Evolutionary conservation across 805 yeast genomes (phyloP).

Genomic region (Hanseniaspora lachancei): DNA sequence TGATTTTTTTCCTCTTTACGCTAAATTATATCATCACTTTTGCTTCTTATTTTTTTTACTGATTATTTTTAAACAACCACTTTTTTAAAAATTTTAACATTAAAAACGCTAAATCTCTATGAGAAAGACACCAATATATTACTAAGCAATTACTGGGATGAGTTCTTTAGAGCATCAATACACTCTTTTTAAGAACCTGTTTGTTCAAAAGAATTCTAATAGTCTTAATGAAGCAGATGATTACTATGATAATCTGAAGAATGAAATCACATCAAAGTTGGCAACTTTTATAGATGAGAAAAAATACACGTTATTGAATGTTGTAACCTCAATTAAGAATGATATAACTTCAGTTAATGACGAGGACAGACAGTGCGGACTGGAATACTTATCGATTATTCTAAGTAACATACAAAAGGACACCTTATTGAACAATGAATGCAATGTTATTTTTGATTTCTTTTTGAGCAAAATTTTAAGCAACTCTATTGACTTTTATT

Average conservation of each 20-base stretch:
- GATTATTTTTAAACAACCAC: background rate
- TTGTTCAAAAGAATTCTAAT: background rate
- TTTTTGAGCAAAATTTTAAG: slow-evolving; percentile 41
- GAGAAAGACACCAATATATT: background rate
- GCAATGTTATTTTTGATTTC: slow-evolving; percentile 36
- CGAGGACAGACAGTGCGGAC: slow-evolving; percentile 37
- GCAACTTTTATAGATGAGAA: slow-evolving; percentile 13
- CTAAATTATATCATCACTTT: background rate
- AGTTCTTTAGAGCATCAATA: slow-evolving; percentile 7
- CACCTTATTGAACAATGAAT: slow-evolving; percentile 29
- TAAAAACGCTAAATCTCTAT: background rate
- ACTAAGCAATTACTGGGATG: background rate
- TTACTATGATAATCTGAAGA: slow-evolving; percentile 1
- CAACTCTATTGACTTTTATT: slow-evolving; percentile 39
- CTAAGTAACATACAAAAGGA: slow-evolving; percentile 24
- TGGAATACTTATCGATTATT: slow-evolving; percentile 32
- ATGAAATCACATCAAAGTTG: background rate
- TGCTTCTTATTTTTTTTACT: background rate
- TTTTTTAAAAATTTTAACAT: background rate
- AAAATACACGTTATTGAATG: slow-evolving; percentile 32
- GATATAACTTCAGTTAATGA: slow-evolving; percentile 49
- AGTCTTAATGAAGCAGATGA: background rate
- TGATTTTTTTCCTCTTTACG: too few relatives aligned
- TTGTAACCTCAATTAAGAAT: slow-evolving; percentile 49
- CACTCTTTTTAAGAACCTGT: background rate